These are phyloP conservation scores for Sclerotinia glacialis DNA, from an alignment of 2,329 filamentous ascomycete species.

Conservation along the genomic window DNA sequence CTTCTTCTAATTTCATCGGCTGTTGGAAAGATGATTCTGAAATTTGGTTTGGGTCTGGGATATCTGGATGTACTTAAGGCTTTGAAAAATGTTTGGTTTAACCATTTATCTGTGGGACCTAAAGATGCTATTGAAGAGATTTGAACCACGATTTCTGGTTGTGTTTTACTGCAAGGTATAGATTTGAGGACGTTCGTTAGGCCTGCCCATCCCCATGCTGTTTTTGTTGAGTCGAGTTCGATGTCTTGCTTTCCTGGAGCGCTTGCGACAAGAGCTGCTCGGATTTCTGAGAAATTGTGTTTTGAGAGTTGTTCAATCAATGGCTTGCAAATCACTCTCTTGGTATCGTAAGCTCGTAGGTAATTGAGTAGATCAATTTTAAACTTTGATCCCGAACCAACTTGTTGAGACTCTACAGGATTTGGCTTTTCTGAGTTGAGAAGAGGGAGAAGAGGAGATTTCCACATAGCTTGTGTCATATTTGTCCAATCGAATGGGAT, in stretches of 20 bases:
- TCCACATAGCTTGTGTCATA: conserved; percentile 83
- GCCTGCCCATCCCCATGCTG: conserved; percentile 74
- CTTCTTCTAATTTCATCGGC: conserved; percentile 72
- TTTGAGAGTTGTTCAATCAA: conserved; percentile 56
- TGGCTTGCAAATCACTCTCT: conserved; percentile 50
- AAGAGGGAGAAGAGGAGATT: conserved; percentile 64
- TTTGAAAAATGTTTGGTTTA: conserved; percentile 61
- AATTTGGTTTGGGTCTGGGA: conserved; percentile 45
- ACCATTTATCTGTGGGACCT: conserved; percentile 67
- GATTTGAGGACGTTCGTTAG: conserved; percentile 57
- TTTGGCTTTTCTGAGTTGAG: neutral
- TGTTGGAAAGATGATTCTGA: conserved; percentile 78
- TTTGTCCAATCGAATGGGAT: conserved; percentile 84
- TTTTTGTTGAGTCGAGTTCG: conserved; percentile 44
- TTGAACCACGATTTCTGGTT: conserved; percentile 56
- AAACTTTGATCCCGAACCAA: conserved; percentile 67
- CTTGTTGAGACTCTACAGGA: conserved; percentile 25
- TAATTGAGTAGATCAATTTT: conserved; percentile 74
- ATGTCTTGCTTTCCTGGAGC: conserved; percentile 66
- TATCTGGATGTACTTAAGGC: conserved; percentile 43
- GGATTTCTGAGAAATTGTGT: conserved; percentile 69
- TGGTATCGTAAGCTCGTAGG: conserved; percentile 63
- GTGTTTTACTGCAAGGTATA: conserved; percentile 47
- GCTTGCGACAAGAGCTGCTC: conserved; percentile 72
- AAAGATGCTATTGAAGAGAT: conserved; percentile 82